Evolutionary conservation across 2,329 filamentous ascomycete genomes (phyloP), one percentile per base, ranked within the genome.

Genomic region (Penicillium psychrosexuale): DNA sequence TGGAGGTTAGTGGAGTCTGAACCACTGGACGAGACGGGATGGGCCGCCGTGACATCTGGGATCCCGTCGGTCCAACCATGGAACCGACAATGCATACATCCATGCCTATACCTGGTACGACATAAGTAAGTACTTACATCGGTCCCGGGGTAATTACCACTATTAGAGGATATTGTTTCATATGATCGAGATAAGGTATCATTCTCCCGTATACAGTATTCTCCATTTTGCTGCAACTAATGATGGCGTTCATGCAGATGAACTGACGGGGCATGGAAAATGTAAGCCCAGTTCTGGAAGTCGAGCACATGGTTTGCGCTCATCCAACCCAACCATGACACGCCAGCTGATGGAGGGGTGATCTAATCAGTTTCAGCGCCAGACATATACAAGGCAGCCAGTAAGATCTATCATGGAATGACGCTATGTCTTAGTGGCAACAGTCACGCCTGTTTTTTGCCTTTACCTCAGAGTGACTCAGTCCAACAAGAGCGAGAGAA

Each of bases 1-100:
- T 24, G 5, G 61, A 58, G 17, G 19, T 34, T 51, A 36, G 60
- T 62, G 62, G 63, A 60, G 62, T 58, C 57, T 44, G 62, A 63
- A 63, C 63, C 63, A 49, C 48, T 64, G 62, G 58, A 60, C 38
- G 57, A 64, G 54, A 61, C 63, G 63, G 63, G 62, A 63, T 51
- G 43, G 40, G 42, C 63, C 63, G 61, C 60, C 8, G 8, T 52
- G 15, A 53, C 49, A 58, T 54, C 46, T 47, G 57, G 47, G 44
- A 59, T 58, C 46, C 42, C 56, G 55, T 47, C 45, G 24, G 36
- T 33, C 51, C 56, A 65, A 64, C 61, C 61, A 63, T 64, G 62
- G 62, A 61, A 58, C 48, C 39, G 22, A 40, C 28, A 42, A 15
- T 48, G 22, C 31, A 47, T 50, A 50, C 31, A 51, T 50, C 33